Percentiles rank a stretch among this genome's conserved stretches.
Conservation (phyloP, 768 basidiomycete genomes). For the Mycena capillaripes region DNA sequence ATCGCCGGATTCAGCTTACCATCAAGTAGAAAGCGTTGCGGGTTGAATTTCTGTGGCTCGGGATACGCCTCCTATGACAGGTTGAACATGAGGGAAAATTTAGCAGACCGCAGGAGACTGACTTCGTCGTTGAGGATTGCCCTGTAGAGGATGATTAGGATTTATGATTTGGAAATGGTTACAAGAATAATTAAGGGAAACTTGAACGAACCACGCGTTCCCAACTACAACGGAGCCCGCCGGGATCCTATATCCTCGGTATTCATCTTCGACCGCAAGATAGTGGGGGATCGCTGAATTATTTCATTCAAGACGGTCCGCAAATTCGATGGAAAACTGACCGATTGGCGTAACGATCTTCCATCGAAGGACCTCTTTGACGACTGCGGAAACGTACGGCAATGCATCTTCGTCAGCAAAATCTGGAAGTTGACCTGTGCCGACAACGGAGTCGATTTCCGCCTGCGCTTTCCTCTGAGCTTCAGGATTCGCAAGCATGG, state of each 20-base stretch:
- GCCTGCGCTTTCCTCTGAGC: not conserved
- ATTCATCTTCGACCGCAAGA: not conserved
- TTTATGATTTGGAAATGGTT: not conserved
- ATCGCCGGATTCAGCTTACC: conserved; percentile 18
- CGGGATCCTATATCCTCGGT: not conserved
- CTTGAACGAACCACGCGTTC: not conserved
- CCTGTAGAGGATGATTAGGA: not conserved
- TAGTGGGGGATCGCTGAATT: not conserved
- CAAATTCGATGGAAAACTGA: not conserved
- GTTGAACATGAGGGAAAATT: conserved; percentile 37
- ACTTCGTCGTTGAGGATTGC: not conserved
- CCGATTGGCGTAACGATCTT: not conserved
- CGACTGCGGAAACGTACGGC: not conserved
- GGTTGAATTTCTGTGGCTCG: conserved; percentile 46
- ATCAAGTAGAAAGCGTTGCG: conserved; percentile 43
- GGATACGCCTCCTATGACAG: conserved; percentile 37
- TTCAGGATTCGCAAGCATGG: not conserved
- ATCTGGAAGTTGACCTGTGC: not conserved
- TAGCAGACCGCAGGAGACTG: not conserved
- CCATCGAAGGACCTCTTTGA: not conserved
- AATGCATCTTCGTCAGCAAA: not conserved
- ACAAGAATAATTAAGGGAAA: not conserved
- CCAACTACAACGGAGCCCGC: not conserved
- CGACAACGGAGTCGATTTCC: not conserved
- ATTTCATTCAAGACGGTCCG: not conserved